Percentiles rank a stretch among this genome's conserved stretches.
Evolutionary conservation across 495 filamentous ascomycete species (phyloP).

Genomic region (Astrothelium subdiscretum): DNA sequence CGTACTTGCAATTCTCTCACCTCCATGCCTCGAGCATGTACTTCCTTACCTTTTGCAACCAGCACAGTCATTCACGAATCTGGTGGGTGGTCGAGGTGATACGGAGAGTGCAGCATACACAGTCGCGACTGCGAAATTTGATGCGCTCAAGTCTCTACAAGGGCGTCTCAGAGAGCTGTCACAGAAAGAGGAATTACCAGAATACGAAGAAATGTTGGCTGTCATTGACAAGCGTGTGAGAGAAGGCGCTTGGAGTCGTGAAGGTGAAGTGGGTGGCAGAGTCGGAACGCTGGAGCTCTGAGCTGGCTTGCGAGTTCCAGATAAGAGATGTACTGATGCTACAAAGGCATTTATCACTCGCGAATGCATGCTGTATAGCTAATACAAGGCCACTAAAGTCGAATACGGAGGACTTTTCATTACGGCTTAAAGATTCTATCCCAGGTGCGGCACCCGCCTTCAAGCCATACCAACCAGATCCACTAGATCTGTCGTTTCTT

Average conservation of each 20-base stretch:
- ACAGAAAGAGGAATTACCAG: constrained; percentile 10
- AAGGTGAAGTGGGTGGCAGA: constrained; percentile 17
- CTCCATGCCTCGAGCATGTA: constrained; percentile 40
- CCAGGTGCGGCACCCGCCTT: not conserved
- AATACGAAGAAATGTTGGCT: constrained; percentile 14
- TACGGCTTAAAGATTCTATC: not conserved
- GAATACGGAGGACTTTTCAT: not conserved
- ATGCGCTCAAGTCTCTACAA: constrained; percentile 38
- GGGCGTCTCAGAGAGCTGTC: not conserved
- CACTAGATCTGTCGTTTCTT: constrained; percentile 21
- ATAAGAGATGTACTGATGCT: not conserved
- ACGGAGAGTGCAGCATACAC: constrained; percentile 47
- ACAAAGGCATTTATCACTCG: not conserved
- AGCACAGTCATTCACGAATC: constrained; percentile 44
- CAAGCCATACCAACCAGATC: constrained; percentile 7
- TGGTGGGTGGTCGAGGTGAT: constrained; percentile 48
- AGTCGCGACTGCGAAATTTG: constrained; percentile 48
- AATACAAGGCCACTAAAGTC: not conserved
- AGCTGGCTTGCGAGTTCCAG: not conserved
- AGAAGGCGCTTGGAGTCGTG: constrained; percentile 12
- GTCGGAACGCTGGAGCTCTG: constrained; percentile 18
- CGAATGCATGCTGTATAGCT: not conserved
- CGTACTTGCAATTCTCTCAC: constrained; percentile 39
- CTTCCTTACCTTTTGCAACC: constrained; percentile 50
- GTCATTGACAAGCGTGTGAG: constrained; percentile 12